Percentiles rank a stretch among this genome's conserved stretches.
Conservation (phyloP, 1,284 basidiomycete species). For the Pisolithus thermaeus region DNA sequence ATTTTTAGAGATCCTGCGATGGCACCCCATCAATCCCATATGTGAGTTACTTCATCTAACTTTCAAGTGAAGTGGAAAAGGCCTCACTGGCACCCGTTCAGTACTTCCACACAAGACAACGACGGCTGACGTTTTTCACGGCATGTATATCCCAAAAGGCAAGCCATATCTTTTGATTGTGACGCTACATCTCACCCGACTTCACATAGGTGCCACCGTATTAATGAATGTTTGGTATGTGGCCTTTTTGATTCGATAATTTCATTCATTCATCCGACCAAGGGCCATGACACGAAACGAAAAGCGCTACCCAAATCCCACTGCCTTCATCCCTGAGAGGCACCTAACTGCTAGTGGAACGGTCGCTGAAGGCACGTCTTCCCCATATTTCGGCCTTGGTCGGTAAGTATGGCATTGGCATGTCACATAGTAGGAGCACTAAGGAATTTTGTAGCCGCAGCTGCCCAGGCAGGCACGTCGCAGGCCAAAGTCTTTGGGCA, state of each 20-base stretch:
- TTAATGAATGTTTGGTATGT: slow-evolving; percentile 19
- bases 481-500: slow-evolving; percentile 21
- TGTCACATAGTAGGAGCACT: not conserved
- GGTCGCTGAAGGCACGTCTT: slow-evolving; percentile 10
- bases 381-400: slow-evolving; percentile 20
- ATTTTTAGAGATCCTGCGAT: slow-evolving; percentile 20
- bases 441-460: not conserved
- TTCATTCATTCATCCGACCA: not conserved
- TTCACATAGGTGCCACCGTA: slow-evolving; percentile 14
- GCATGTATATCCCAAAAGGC: slow-evolving; percentile 23
- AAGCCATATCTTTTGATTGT: not conserved
- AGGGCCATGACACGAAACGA: slow-evolving; percentile 21
- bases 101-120: slow-evolving; percentile 18
- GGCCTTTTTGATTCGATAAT: not conserved
- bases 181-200: not conserved
- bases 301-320: slow-evolving; percentile 17
- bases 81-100: slow-evolving; percentile 1
- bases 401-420: slow-evolving; percentile 1
- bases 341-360: slow-evolving; percentile 15
- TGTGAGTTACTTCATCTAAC: slow-evolving; percentile 10
- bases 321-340: slow-evolving; percentile 20
- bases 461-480: slow-evolving; percentile 21
- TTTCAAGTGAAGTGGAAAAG: not conserved
- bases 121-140: slow-evolving; percentile 23
- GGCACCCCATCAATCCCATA: slow-evolving; percentile 20